Evolutionary conservation across 2,329 filamentous ascomycete species (phyloP), one percentile per base, ranked within the genome.

Genomic region (Phialophora verrucosa): DNA sequence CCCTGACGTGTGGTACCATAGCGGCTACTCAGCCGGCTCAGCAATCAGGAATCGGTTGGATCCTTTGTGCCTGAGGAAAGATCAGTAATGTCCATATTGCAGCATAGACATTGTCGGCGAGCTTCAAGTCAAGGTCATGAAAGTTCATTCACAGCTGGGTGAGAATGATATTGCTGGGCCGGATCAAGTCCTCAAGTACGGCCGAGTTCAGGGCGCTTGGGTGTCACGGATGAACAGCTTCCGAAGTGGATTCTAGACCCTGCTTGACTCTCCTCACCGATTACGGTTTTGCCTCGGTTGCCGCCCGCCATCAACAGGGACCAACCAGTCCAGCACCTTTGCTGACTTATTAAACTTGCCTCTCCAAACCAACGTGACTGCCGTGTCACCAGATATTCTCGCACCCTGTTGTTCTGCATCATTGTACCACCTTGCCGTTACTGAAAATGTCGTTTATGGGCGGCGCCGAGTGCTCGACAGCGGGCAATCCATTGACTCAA

Each of bases 391-490:
- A 31, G 14, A 53, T n/a, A 27, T 35, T 31, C 59, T 32, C 50
- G 47, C 32, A n/a, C 20, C 17, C 50, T 31, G 6, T 32, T 17
- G 14, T 47, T 56, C 20, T 29, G 17, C 42, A 38, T 55, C 25
- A 20, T 50, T 61, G 17, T 53, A 17, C 35, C 35, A 25, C 58
- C 27, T 17, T 50, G n/a, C 53, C 17, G 25, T 49, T 25, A 44
- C n/a, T 49, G 71, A 83, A 69, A 72, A 98, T 99, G 94, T 97
- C 94, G 63, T 98, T 99, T 79, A 86, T 98, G 75, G 92, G 92
- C 80, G 93, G 94, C 74, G 91, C 94, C 74, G 95, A 98, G 83
- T 99, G 95, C 85, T 98, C 94, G 64, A 96, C 95, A 69, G 93
- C 91, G 71, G 92, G 90, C 76, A 99, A 99, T 80, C 95, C 96